These are phyloP conservation scores for Aspergillus campestris DNA, from an alignment of 495 filamentous ascomycete species.

Conservation along the genomic window DNA sequence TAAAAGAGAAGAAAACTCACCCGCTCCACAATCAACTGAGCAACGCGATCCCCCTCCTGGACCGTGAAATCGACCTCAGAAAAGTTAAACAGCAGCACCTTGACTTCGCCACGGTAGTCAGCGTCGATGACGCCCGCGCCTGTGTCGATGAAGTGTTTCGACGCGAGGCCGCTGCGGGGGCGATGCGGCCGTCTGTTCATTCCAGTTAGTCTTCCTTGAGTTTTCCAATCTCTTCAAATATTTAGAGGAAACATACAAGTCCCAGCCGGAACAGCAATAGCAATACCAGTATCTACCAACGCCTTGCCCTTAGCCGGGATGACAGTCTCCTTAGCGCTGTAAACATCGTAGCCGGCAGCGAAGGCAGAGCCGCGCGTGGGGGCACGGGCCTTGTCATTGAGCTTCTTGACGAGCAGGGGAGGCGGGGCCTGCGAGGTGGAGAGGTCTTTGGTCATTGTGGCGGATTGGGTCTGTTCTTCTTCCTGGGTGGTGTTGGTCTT, in stretches of 20 bases:
- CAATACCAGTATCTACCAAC: conserved; percentile 82
- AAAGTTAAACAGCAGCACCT: conserved; percentile 92
- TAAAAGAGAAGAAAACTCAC: conserved; percentile 24
- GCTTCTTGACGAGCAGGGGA: conserved; percentile 75
- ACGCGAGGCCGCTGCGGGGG: conserved; percentile 82
- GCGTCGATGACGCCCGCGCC: conserved; percentile 96
- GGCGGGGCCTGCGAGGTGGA: conserved; percentile 39
- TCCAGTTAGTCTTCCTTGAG: not conserved
- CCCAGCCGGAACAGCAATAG: conserved; percentile 76
- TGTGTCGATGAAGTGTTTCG: conserved; percentile 89
- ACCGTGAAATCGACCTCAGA: conserved; percentile 72
- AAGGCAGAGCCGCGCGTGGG: conserved; percentile 85
- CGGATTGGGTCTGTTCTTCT: conserved; percentile 18
- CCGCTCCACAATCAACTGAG: conserved; percentile 87
- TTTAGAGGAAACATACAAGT: conserved; percentile 85
- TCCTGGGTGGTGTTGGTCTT: conserved; percentile 30
- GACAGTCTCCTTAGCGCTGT: conserved; percentile 60
- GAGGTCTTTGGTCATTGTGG: conserved; percentile 23
- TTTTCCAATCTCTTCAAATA: not conserved
- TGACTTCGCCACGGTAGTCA: conserved; percentile 90
- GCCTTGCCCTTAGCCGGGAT: conserved; percentile 78
- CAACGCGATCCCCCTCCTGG: conserved; percentile 78
- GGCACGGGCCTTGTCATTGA: conserved; percentile 59
- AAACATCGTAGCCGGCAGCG: conserved; percentile 90
- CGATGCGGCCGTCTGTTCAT: conserved; percentile 72